Conservation (phyloP, 345 rosid species). For the Gossypium turneri region DNA sequence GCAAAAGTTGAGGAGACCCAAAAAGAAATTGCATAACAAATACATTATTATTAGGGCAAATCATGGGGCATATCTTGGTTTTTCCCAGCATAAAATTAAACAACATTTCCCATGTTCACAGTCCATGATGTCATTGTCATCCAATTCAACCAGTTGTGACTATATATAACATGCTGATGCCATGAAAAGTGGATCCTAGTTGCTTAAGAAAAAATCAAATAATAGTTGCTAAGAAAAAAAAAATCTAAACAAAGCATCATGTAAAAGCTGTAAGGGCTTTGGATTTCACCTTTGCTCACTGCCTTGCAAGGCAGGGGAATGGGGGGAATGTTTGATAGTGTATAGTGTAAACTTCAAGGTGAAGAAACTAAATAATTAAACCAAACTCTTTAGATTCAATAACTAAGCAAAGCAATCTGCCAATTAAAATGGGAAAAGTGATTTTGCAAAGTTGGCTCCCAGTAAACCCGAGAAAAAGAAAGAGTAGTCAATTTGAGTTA, state of each 20-base stretch:
- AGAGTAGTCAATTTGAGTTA: not conserved
- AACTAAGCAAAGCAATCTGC: not conserved
- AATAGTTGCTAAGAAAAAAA: not conserved
- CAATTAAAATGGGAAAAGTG: not conserved
- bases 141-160: not conserved
- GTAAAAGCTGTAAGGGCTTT: not conserved
- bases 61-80: not conserved
- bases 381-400: slow-evolving; percentile 12
- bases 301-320: not conserved
- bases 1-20: slow-evolving; percentile 4
- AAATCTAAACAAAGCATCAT: not conserved
- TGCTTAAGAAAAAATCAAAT: not conserved
- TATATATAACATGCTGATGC: not conserved
- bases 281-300: not conserved
- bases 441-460: not conserved
- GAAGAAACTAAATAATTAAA: not conserved
- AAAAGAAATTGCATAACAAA: not conserved
- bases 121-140: not conserved
- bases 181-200: not conserved
- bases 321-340: not conserved
- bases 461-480: not conserved
- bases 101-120: not conserved
- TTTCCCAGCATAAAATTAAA: not conserved
- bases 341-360: not conserved
- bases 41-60: slow-evolving; percentile 1